Conservation (phyloP, 2,329 filamentous ascomycete species). For the Fusarium compactum region DNA sequence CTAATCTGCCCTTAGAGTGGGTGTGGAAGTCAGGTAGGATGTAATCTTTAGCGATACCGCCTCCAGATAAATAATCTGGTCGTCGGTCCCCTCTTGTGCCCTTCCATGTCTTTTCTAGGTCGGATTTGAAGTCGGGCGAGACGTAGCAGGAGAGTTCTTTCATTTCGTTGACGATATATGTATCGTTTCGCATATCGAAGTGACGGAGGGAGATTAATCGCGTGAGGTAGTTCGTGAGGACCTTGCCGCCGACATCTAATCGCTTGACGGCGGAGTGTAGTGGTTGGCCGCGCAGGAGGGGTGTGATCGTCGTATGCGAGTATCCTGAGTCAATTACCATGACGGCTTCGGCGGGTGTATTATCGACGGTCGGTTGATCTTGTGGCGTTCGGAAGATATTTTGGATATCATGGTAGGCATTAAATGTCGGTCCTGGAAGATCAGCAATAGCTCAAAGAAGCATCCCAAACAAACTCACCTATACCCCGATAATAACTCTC, state of each 20-base stretch:
- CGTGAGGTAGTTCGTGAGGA: conserved; percentile 92
- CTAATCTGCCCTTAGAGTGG: conserved; percentile 72
- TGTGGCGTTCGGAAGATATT: conserved; percentile 72
- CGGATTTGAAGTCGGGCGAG: conserved; percentile 77
- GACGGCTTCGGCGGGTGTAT: conserved; percentile 79
- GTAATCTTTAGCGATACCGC: conserved; percentile 85
- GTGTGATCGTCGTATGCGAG: conserved; percentile 91
- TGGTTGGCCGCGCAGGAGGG: conserved; percentile 82
- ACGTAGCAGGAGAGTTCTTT: conserved; percentile 93
- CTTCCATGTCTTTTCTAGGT: conserved; percentile 89
- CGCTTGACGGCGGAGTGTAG: conserved; percentile 85
- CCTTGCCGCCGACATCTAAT: conserved; percentile 91
- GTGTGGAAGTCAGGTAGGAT: conserved; percentile 84
- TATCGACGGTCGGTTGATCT: conserved; percentile 56
- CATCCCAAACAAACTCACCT: conserved; percentile 59
- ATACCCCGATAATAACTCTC: conserved; percentile 83
- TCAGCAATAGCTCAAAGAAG: conserved; percentile 1
- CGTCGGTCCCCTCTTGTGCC: conserved; percentile 72
- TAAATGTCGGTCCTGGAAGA: conserved; percentile 74
- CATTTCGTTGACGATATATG: conserved; percentile 93
- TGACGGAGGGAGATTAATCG: conserved; percentile 90
- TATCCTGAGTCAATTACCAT: conserved; percentile 92
- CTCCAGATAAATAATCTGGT: conserved; percentile 61
- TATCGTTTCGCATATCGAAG: conserved; percentile 95
- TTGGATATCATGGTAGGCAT: conserved; percentile 85